Conservation (phyloP, 106 monocot genomes). For the Allium sativum region DNA sequence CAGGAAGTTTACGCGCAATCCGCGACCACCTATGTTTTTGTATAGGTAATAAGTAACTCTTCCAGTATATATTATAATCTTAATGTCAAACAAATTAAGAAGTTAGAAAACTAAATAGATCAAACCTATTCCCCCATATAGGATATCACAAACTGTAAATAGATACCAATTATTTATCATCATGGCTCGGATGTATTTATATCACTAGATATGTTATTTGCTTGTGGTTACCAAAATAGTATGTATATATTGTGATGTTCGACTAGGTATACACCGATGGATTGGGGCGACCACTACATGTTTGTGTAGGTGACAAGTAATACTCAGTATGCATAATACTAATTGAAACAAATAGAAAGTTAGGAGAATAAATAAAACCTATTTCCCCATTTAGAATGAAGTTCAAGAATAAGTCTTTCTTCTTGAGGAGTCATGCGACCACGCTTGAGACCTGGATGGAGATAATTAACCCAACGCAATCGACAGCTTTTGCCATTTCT, state of each 20-base stretch:
- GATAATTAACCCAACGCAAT: constrained; percentile 46
- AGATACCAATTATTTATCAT: too few species aligned
- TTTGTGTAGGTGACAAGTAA: neutral
- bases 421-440: constrained; percentile 39
- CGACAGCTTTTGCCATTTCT: constrained; percentile 51
- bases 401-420: constrained; percentile 33
- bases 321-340: too few species aligned
- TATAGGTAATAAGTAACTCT: neutral
- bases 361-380: constrained; percentile 15
- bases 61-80: too few species aligned
- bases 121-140: too few species aligned
- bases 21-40: constrained; percentile 29
- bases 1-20: constrained; percentile 37
- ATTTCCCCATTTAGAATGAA: constrained; percentile 45
- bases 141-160: too few species aligned
- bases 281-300: neutral
- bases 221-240: too few species aligned
- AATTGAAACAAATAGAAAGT: neutral
- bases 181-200: too few species aligned
- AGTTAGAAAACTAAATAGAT: too few species aligned
- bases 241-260: too few species aligned
- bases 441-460: constrained; percentile 44
- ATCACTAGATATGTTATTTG: too few species aligned
- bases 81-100: too few species aligned
- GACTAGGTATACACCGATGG: neutral